phyloP scores from a whole-genome alignment of 192 early-diverging fungal species.

The Piromyces finnis region DNA sequence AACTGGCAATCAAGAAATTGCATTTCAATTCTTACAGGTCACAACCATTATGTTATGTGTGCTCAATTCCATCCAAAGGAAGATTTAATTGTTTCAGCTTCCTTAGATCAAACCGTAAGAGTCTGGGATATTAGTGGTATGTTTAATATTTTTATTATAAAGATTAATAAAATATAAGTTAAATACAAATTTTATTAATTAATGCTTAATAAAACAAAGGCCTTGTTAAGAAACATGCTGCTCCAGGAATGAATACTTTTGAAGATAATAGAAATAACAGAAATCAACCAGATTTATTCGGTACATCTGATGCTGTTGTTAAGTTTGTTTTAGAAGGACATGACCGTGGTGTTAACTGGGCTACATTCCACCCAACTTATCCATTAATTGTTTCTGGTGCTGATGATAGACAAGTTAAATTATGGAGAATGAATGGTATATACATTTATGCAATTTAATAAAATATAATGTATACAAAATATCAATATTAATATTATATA shows the following conservation, averaged over 20 bases:
- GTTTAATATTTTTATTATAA: slow-evolving; percentile 7
- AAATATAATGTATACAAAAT: neutral
- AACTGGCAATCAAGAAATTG: slow-evolving; percentile 99
- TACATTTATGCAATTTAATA: neutral
- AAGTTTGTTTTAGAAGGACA: slow-evolving; percentile 98
- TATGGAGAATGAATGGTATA: slow-evolving; percentile 94
- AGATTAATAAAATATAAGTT: no score
- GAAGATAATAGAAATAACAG: neutral
- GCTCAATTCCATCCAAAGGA: slow-evolving; percentile 97
- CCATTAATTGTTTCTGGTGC: slow-evolving; percentile 92
- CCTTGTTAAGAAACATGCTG: slow-evolving; percentile 63
- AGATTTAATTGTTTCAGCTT: slow-evolving; percentile 88
- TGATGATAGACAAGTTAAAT: slow-evolving; percentile 93
- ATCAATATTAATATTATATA: neutral
- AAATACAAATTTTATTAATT: no score
- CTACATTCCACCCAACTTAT: slow-evolving; percentile 86
- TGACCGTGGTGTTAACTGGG: slow-evolving; percentile 94
- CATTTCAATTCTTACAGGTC: slow-evolving; percentile 91
- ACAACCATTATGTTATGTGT: slow-evolving; percentile 98
- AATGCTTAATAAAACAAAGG: slow-evolving; percentile 17
- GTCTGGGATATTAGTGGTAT: slow-evolving; percentile 98
- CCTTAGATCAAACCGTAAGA: slow-evolving; percentile 88
- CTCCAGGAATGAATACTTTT: slow-evolving; percentile 13
- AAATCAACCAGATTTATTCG: slow-evolving; percentile 85
- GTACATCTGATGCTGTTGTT: slow-evolving; percentile 84